Percentiles rank a stretch among this genome's conserved stretches.
Conservation (phyloP, 208 protist genomes). For the Tritrichomonas musculus region DNA sequence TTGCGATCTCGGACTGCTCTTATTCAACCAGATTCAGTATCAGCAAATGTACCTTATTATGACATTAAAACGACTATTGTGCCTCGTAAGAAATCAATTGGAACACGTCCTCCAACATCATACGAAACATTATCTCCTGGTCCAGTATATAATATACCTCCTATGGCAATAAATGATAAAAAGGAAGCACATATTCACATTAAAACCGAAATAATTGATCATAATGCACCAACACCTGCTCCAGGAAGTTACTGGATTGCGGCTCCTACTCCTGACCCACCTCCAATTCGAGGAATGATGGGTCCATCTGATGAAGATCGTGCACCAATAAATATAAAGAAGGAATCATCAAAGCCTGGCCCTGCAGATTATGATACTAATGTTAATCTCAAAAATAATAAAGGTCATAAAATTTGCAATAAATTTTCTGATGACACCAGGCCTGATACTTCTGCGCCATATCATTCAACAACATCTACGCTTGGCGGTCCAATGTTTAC, state of each 20-base stretch:
- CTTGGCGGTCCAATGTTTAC: slow-evolving; percentile 6
- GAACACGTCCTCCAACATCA: not conserved
- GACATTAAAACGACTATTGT: not conserved
- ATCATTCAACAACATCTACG: not conserved
- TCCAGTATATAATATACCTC: not conserved
- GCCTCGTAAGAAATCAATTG: not conserved
- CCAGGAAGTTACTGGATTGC: not conserved
- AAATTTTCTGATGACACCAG: no score
- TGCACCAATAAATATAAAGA: not conserved
- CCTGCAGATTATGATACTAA: not conserved
- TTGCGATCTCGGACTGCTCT: not conserved
- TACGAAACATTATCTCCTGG: slow-evolving; percentile 15
- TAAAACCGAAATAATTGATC: not conserved
- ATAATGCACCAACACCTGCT: not conserved
- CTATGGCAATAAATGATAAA: not conserved
- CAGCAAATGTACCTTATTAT: not conserved
- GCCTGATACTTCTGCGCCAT: not conserved
- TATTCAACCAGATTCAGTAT: not conserved
- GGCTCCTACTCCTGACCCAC: not conserved
- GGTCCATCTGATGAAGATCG: not conserved
- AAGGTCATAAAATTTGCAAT: not conserved
- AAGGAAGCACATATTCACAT: not conserved
- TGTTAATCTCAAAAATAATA: not conserved
- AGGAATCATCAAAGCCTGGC: not conserved
- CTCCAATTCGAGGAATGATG: not conserved